Evolutionary conservation across 208 protist species (phyloP), one percentile per base, ranked within the genome.

Genomic region (Vickermania ingenoplastis): DNA sequence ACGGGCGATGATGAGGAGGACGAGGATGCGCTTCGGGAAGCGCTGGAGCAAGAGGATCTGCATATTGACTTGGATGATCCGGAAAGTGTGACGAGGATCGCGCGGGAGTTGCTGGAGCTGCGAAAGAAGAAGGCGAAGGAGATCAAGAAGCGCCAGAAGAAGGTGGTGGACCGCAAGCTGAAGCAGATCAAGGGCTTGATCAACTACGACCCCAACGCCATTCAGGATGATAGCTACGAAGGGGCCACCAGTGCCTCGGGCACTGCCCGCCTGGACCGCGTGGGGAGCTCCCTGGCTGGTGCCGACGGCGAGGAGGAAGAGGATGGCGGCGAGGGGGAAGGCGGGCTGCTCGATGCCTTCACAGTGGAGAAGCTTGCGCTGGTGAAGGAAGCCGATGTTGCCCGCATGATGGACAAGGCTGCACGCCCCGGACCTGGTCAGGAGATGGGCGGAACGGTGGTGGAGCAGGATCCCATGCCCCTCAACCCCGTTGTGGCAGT

Each of bases 81-180:
- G 1, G 89, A 92, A 26, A 81, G 80, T 29, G 77, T 88, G 31
- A 83, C 87, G 31, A 61, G 84, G 61, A 80, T 97, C n/a, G 83
- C 92, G 25, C 61, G 77, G 14, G 81, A 97, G 72, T 67, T 98
- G 36, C 65, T 94, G 1, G 80, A 91, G 53, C 58, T 94, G 21
- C 79, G 85, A n/a, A 89, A 91, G 53, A 81, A 85, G 30, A 66
- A 91, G 31, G 82, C 83, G 24, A 92, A 91, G 63, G 73, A 89
- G 45, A 72, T 95, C 23, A 97, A 95, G 73, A 97, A 92, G 67
- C 86, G 86, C 59, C 83, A 96, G 63, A 96, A 95, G 61, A 95
- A 94, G 59, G 53, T 92, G 26, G 89, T 95, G 17, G 89, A 97
- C 57, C 73, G 86, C 28, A 97, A 96, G 75, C 75, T 93, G 41